Evolutionary conservation across 108 stramenopile genomes (phyloP).

Genomic region (Epithemia pelagica): DNA sequence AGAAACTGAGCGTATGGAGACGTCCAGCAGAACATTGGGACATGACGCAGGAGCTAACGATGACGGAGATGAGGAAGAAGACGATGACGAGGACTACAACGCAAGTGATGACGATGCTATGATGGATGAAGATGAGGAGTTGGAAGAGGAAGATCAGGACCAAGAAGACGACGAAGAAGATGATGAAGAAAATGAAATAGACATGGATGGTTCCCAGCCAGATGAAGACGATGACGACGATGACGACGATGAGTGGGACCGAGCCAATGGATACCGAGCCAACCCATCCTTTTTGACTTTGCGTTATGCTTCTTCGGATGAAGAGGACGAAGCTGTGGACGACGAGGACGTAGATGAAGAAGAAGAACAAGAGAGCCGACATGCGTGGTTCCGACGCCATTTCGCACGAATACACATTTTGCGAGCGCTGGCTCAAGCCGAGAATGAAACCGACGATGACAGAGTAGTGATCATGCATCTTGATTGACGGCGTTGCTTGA

Average conservation of each 20-base stretch:
- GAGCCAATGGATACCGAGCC: conserved; percentile 14
- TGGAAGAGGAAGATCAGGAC: conserved; percentile 1
- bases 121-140: background rate
- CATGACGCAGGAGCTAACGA: conserved; percentile 7
- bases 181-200: conserved; percentile 29
- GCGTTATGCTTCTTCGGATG: conserved; percentile 17
- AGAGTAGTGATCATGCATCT: background rate
- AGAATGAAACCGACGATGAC: conserved; percentile 6
- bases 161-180: conserved; percentile 29
- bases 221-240: conserved; percentile 21
- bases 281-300: conserved; percentile 11
- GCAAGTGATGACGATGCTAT: conserved; percentile 3
- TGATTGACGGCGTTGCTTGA: no score
- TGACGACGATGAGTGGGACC: conserved; percentile 27
- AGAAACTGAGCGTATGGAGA: background rate
- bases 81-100: conserved; percentile 5
- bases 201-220: conserved; percentile 2
- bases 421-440: conserved; percentile 27
- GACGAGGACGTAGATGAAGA: conserved; percentile 5
- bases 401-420: conserved; percentile 46
- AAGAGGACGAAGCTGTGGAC: conserved; percentile 22
- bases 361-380: conserved; percentile 2
- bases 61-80: conserved; percentile 4
- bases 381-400: conserved; percentile 36
- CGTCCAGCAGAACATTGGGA: background rate